A percentile compares a stretch with the other conserved stretches of the same genome.
phyloP scores from a whole-genome alignment of 116 monocot genomes.

The Papilionanthe hybrid region DNA sequence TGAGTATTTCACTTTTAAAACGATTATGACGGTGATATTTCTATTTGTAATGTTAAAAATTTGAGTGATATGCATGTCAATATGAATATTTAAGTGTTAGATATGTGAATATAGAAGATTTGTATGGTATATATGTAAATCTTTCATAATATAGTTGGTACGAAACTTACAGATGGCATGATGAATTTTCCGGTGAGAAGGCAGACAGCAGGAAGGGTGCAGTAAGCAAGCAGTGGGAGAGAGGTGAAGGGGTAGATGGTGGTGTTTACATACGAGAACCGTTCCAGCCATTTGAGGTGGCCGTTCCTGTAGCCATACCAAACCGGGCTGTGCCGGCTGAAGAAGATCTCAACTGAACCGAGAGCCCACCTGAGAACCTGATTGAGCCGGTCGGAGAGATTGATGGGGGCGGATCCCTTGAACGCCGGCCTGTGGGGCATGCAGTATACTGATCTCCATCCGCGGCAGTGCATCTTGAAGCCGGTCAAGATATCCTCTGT shows the following conservation, averaged over 20 bases:
- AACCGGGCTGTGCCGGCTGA: slow-evolving; percentile 87
- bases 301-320: slow-evolving; percentile 83
- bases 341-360: slow-evolving; percentile 97
- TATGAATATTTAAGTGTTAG: too few relatives aligned
- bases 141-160: background rate
- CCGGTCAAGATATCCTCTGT: slow-evolving; percentile 97
- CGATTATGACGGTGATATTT: too few relatives aligned
- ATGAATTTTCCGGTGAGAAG: slow-evolving; percentile 97
- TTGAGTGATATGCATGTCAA: too few relatives aligned
- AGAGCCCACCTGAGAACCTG: slow-evolving; percentile 97
- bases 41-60: too few relatives aligned
- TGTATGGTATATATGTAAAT: too few relatives aligned
- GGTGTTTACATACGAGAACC: slow-evolving; percentile 93
- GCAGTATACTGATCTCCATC: slow-evolving; percentile 94
- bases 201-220: slow-evolving; percentile 90
- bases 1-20: too few relatives aligned
- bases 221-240: slow-evolving; percentile 88
- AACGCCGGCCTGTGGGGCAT: slow-evolving; percentile 91
- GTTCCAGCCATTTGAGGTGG: slow-evolving; percentile 89
- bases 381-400: slow-evolving; percentile 89
- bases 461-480: slow-evolving; percentile 99
- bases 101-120: too few relatives aligned
- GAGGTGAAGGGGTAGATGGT: slow-evolving; percentile 98
- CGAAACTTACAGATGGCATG: slow-evolving; percentile 77
- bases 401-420: slow-evolving; percentile 94